These are phyloP conservation scores for Odontarrhena argentea DNA, from an alignment of 345 rosid genomes.

Conservation along the genomic window DNA sequence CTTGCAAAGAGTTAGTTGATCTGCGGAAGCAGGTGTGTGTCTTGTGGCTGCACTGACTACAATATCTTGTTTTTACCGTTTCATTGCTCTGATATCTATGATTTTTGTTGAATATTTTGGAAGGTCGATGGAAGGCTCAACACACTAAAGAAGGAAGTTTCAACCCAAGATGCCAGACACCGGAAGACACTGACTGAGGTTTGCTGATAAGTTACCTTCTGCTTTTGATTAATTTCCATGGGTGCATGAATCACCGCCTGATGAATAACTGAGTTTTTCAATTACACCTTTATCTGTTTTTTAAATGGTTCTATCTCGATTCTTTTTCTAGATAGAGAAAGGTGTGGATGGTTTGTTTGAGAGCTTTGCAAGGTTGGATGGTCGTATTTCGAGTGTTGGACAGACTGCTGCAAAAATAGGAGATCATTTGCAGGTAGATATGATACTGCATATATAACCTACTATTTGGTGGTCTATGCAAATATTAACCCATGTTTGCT, in stretches of 20 bases:
- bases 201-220: constrained; percentile 32
- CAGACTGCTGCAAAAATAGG: constrained; percentile 99
- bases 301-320: constrained; percentile 6
- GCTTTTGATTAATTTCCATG: neutral
- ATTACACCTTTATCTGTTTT: neutral
- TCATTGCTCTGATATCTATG: constrained; percentile 22
- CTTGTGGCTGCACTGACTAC: constrained; percentile 1
- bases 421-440: constrained; percentile 90
- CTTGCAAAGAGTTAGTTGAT: constrained; percentile 86
- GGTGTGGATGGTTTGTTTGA: constrained; percentile 92
- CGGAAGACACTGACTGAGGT: constrained; percentile 95
- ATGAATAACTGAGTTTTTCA: constrained; percentile 1
- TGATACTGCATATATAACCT: constrained; percentile 20
- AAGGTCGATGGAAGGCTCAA: constrained; percentile 89
- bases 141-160: constrained; percentile 90
- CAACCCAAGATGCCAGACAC: constrained; percentile 90
- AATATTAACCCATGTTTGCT: constrained; percentile 26
- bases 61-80: constrained; percentile 8
- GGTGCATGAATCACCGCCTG: constrained; percentile 15
- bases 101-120: constrained; percentile 28
- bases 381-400: constrained; percentile 96
- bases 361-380: constrained; percentile 90
- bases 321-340: constrained; percentile 68
- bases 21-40: constrained; percentile 75
- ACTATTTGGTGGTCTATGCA: constrained; percentile 18